Base-by-base conservation (phyloP, 2,329 filamentous ascomycete genomes). In the Nemania abortiva region DNA sequence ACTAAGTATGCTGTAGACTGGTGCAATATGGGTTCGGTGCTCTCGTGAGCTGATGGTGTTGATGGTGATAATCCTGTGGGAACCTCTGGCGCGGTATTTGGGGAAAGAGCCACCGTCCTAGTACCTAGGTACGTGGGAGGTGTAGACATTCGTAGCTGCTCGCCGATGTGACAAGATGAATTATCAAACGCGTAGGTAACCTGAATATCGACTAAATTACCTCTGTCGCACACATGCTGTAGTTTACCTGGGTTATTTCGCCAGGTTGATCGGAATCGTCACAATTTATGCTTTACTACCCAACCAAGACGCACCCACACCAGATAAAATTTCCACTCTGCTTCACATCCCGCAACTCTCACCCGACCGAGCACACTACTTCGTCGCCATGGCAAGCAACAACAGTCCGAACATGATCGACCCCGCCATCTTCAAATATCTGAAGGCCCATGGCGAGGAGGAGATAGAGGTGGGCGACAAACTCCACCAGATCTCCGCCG, bases 361-460 rank as follows among this genome's bases (percentile, higher is more conserved):
- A 11, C 11, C 27, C 22, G 6, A n/a, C 34, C 27, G 45, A 39
- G 27, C 53, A 60, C 63, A 62, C 55, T 18, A 42, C 15, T 5
- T 6, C 6, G 20, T 52, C 63, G 73, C 66, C 29, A 78, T 78
- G 77, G 73, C 75, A 42, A 72, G 57, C 65, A 71, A 68, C 65
- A 70, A 65, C 31, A 24, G 66, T 11, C 67, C 81, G 61, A 83
- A 82, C 65, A 89, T 92, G 86, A 90, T 96, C 77, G 91, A 97
- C 79, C 91, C 93, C 69, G 87, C 88, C 73, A 93, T 98, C 80
- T 98, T 98, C 81, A 89, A 94, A 77, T 88, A 92, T 75, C 90
- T 99, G 70, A 95, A 98, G 82, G 84, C 88, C 68, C 95, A 95
- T 81, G 93, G 98, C 75, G 96, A 98, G 75, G 91, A 97, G 80